phyloP scores from a whole-genome alignment of 2,329 filamentous ascomycete genomes.

The Akanthomyces dipterigenus region DNA sequence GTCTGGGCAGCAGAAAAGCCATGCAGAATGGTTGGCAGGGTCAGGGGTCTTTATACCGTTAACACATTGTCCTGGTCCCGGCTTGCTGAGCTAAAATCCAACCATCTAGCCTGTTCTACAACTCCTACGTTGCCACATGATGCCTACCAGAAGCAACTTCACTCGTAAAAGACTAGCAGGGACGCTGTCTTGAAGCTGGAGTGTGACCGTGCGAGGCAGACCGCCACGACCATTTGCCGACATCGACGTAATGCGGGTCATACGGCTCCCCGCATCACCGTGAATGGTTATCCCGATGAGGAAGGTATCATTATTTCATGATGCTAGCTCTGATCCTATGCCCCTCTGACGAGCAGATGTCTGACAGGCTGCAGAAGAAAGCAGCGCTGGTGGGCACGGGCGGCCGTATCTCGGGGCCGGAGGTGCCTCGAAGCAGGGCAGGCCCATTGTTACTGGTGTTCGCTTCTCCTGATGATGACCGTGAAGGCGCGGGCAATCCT shows the following conservation, averaged over 20 bases:
- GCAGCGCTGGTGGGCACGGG: neutral
- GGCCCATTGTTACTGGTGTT: neutral
- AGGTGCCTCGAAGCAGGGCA: slow-evolving; percentile 6
- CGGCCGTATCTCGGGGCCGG: slow-evolving; percentile 4
- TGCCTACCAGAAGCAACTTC: neutral
- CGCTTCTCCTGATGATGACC: neutral
- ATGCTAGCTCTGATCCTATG: slow-evolving; percentile 1
- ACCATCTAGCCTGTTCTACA: neutral
- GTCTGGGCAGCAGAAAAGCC: neutral
- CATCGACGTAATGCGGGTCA: neutral
- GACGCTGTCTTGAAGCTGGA: neutral
- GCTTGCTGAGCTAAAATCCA: neutral
- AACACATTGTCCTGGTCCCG: neutral
- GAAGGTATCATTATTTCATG: slow-evolving; percentile 3
- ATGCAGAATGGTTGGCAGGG: neutral
- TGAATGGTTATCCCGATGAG: neutral
- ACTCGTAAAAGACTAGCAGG: neutral
- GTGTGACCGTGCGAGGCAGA: neutral
- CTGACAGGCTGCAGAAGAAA: neutral
- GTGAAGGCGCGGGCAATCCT: neutral
- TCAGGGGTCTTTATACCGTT: neutral
- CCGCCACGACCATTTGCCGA: neutral
- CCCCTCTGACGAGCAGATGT: neutral
- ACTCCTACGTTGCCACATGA: neutral
- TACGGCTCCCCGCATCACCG: neutral